phyloP scores from a whole-genome alignment of 2,329 filamentous ascomycete species.

The Epichloe hybrida region DNA sequence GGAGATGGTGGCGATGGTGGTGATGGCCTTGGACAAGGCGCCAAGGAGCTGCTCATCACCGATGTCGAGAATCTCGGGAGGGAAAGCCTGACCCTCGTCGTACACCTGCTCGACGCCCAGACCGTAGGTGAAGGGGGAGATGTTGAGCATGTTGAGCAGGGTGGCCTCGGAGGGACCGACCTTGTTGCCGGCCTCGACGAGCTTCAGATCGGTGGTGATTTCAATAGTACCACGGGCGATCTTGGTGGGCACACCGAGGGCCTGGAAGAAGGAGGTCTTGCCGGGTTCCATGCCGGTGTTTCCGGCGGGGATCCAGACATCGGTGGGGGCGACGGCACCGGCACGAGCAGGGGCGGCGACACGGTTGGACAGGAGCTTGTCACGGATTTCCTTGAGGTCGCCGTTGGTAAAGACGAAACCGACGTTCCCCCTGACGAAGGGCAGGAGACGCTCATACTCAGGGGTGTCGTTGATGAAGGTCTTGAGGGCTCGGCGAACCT shows the following conservation, averaged over 20 bases:
- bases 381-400: conserved; percentile 83
- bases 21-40: conserved; percentile 67
- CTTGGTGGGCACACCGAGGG: conserved; percentile 99
- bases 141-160: conserved; percentile 99
- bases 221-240: conserved; percentile 99
- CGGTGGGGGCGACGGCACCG: conserved; percentile 83
- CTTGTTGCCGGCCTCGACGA: conserved; percentile 84
- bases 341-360: conserved; percentile 96
- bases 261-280: conserved; percentile 99
- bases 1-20: conserved; percentile 79
- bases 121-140: conserved; percentile 99
- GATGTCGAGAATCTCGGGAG: conserved; percentile 76
- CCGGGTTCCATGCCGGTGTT: conserved; percentile 99
- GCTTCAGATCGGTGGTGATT: conserved; percentile 96
- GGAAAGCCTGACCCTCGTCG: conserved; percentile 91
- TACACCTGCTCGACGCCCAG: conserved; percentile 95
- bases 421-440: conserved; percentile 92
- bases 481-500: conserved; percentile 95
- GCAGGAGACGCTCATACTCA: conserved; percentile 96
- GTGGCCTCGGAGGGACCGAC: conserved; percentile 98
- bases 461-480: conserved; percentile 81
- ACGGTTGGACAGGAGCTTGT: conserved; percentile 93
- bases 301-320: conserved; percentile 92
- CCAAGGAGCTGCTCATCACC: conserved; percentile 87
- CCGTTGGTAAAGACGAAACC: conserved; percentile 99